Percentiles rank a stretch among this genome's conserved stretches.
phyloP scores from a whole-genome alignment of 495 filamentous ascomycete genomes.

The Penicillium fimorum region DNA sequence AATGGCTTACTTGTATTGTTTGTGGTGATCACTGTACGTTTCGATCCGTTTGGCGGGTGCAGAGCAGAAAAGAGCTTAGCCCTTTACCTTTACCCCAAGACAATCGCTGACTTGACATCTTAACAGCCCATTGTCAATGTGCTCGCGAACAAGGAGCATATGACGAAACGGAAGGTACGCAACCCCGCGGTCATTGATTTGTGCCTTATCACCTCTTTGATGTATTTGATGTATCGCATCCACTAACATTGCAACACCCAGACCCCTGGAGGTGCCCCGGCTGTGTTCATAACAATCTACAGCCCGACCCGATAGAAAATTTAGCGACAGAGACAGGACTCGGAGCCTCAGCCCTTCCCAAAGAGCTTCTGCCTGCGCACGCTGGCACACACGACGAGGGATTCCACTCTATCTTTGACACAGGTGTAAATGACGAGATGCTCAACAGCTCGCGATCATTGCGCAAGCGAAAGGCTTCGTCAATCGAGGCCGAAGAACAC shows the following conservation, averaged over 20 bases:
- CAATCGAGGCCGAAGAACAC: constrained; percentile 54
- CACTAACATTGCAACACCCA: constrained; percentile 34
- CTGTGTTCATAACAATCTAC: constrained; percentile 67
- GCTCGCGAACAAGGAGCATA: constrained; percentile 76
- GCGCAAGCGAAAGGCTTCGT: constrained; percentile 77
- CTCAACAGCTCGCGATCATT: constrained; percentile 83
- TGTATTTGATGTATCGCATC: constrained; percentile 7
- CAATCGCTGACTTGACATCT: constrained; percentile 36
- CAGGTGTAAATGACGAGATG: constrained; percentile 71
- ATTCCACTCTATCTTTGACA: constrained; percentile 82
- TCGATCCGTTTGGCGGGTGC: constrained; percentile 23
- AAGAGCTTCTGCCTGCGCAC: constrained; percentile 74
- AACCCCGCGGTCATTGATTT: neutral
- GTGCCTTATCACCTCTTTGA: neutral
- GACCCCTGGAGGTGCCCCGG: constrained; percentile 76
- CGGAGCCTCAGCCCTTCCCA: constrained; percentile 56
- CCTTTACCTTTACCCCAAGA: constrained; percentile 21
- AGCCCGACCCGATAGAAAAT: constrained; percentile 45
- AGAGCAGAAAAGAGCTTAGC: constrained; percentile 24
- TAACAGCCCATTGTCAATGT: constrained; percentile 84
- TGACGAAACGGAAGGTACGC: constrained; percentile 64
- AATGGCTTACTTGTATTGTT: constrained; percentile 72
- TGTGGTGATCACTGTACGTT: constrained; percentile 89
- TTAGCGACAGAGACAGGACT: constrained; percentile 41
- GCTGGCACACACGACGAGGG: constrained; percentile 68